These are phyloP conservation scores for Penicillium cataractarum DNA, from an alignment of 495 filamentous ascomycete species.

Conservation along the genomic window DNA sequence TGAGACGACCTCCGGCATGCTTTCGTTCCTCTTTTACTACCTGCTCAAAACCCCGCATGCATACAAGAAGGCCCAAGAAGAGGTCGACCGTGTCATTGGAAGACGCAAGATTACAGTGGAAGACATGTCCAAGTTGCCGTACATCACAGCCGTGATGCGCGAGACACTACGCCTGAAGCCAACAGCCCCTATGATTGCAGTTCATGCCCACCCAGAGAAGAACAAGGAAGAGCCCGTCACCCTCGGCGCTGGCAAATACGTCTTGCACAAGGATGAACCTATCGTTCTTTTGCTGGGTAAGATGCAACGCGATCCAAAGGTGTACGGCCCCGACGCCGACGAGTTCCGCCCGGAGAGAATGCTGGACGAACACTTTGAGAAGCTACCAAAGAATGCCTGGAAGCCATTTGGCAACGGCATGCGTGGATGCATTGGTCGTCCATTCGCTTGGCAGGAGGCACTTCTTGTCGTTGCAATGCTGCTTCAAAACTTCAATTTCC, in stretches of 20 bases:
- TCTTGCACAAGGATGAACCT: slow-evolving; percentile 55
- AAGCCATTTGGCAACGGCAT: slow-evolving; percentile 66
- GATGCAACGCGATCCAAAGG: slow-evolving; percentile 67
- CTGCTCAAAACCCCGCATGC: slow-evolving; percentile 64
- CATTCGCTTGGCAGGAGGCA: slow-evolving; percentile 70
- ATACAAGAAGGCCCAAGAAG: slow-evolving; percentile 63
- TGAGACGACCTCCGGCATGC: slow-evolving; percentile 68
- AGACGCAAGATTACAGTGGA: slow-evolving; percentile 64
- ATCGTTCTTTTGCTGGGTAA: slow-evolving; percentile 60
- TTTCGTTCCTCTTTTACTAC: slow-evolving; percentile 60
- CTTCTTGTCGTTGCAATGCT: slow-evolving; percentile 58
- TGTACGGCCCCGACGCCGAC: slow-evolving; percentile 63
- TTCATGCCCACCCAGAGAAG: slow-evolving; percentile 41
- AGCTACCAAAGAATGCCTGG: slow-evolving; percentile 61
- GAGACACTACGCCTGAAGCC: slow-evolving; percentile 72
- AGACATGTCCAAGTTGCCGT: slow-evolving; percentile 67
- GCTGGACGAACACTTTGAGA: slow-evolving; percentile 63
- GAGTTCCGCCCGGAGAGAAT: slow-evolving; percentile 70
- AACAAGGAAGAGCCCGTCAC: slow-evolving; percentile 58
- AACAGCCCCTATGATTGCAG: slow-evolving; percentile 56
- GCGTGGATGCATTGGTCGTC: slow-evolving; percentile 66
- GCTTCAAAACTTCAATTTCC: slow-evolving; percentile 65
- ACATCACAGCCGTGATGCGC: slow-evolving; percentile 66
- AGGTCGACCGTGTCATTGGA: slow-evolving; percentile 69
- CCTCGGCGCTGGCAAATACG: slow-evolving; percentile 63